Percentiles rank a stretch among this genome's conserved stretches.
Conservation (phyloP, 768 basidiomycete species). For the Leucosporidium scottii region DNA sequence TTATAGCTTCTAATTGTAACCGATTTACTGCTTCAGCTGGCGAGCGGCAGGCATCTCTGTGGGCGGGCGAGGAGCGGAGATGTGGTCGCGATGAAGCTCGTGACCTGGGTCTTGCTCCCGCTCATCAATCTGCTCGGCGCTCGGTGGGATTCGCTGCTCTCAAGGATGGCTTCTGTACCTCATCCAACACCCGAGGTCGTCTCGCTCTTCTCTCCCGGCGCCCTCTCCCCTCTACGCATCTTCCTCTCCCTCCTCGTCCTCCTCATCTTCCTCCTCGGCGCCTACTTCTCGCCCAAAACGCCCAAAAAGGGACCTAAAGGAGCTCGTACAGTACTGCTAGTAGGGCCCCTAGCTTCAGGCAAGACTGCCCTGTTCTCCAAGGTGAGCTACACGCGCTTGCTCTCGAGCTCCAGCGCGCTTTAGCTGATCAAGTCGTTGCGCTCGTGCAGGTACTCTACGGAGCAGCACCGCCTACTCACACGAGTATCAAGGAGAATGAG, state of each 20-base stretch:
- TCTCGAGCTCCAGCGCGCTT: background rate
- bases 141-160: background rate
- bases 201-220: background rate
- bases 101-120: background rate
- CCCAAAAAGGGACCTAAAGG: background rate
- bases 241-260: conserved; percentile 19
- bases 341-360: conserved; percentile 32
- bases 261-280: conserved; percentile 16
- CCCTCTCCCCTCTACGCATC: background rate
- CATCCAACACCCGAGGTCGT: too few relatives aligned
- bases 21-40: too few relatives aligned
- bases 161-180: background rate
- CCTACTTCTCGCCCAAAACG: background rate
- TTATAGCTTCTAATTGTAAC: too few relatives aligned
- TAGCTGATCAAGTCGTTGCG: background rate
- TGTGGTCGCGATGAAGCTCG: too few relatives aligned
- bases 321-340: conserved; percentile 23
- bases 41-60: too few relatives aligned
- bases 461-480: conserved; percentile 24
- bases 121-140: background rate
- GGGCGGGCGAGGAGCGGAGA: too few relatives aligned
- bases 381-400: conserved; percentile 10
- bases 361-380: conserved; percentile 34
- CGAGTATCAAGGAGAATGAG: conserved; percentile 33
- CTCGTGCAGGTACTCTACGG: conserved; percentile 32